Evolutionary conservation across 306 rosid genomes (phyloP).

Genomic region (Rubus idaeus): DNA sequence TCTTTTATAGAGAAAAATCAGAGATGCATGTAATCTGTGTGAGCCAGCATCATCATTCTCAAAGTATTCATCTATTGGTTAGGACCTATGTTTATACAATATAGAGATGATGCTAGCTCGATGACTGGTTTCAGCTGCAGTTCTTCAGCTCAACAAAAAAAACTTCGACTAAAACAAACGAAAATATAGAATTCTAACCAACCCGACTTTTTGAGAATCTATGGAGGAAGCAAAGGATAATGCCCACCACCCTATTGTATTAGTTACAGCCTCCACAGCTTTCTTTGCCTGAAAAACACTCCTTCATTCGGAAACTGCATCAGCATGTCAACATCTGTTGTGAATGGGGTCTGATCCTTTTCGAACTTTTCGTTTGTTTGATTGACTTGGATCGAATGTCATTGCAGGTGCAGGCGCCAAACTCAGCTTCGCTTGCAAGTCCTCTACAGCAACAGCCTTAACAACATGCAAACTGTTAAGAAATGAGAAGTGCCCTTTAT

Average conservation of each 20-base stretch:
- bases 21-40: constrained; percentile 40
- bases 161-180: constrained; percentile 20
- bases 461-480: constrained; percentile 42
- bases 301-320: constrained; percentile 19
- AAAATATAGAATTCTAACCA: constrained; percentile 34
- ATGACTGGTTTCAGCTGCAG: constrained; percentile 36
- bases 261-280: constrained; percentile 21
- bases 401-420: constrained; percentile 73
- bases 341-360: constrained; percentile 95
- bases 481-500: constrained; percentile 35
- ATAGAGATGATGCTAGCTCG: constrained; percentile 34
- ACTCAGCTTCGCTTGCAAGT: constrained; percentile 45
- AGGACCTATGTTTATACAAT: constrained; percentile 50
- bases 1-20: constrained; percentile 13
- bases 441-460: constrained; percentile 49
- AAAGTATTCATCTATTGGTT: constrained; percentile 47
- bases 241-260: constrained; percentile 43
- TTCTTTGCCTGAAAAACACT: constrained; percentile 24
- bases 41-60: constrained; percentile 40
- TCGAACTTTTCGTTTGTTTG: constrained; percentile 66
- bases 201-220: constrained; percentile 18
- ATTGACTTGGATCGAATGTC: constrained; percentile 62
- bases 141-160: constrained; percentile 42
- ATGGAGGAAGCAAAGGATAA: constrained; percentile 20
- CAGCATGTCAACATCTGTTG: constrained; percentile 64